Conservation (phyloP, 345 rosid genomes). For the Pistacia integerrima region DNA sequence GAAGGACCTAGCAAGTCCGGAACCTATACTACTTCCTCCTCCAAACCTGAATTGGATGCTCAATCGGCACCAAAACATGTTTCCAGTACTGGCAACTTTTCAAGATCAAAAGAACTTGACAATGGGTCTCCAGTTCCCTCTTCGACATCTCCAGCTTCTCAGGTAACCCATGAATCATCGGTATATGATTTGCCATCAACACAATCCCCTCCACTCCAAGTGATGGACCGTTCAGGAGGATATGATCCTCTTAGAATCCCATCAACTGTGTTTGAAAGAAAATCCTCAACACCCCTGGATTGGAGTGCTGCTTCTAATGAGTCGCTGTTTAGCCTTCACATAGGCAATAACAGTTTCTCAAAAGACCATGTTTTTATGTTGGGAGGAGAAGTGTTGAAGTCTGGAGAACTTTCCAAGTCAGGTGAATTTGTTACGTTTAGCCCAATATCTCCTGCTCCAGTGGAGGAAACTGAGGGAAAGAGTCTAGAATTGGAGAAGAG, state of each 20-base stretch:
- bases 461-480: slow-evolving; percentile 17
- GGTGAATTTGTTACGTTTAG: slow-evolving; percentile 40
- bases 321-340: slow-evolving; percentile 70
- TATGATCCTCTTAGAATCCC: slow-evolving; percentile 64
- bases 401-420: slow-evolving; percentile 41
- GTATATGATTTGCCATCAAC: slow-evolving; percentile 29
- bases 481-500: slow-evolving; percentile 14
- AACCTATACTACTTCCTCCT: not conserved
- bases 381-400: slow-evolving; percentile 25
- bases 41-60: not conserved
- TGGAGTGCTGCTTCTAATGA: slow-evolving; percentile 73
- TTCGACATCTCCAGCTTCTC: slow-evolving; percentile 42
- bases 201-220: slow-evolving; percentile 70
- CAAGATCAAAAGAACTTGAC: slow-evolving; percentile 22
- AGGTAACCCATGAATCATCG: slow-evolving; percentile 37
- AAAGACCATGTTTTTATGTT: slow-evolving; percentile 25
- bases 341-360: slow-evolving; percentile 60
- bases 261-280: slow-evolving; percentile 48
- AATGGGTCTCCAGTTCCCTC: slow-evolving; percentile 20
- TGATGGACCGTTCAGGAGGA: slow-evolving; percentile 57
- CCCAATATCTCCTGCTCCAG: slow-evolving; percentile 34
- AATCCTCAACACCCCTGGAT: slow-evolving; percentile 42
- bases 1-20: slow-evolving; percentile 8
- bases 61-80: slow-evolving; percentile 7
- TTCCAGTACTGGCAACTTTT: slow-evolving; percentile 16